Base-by-base conservation (phyloP, 164 flowering plant genomes). In the Amborella trichopoda region DNA sequence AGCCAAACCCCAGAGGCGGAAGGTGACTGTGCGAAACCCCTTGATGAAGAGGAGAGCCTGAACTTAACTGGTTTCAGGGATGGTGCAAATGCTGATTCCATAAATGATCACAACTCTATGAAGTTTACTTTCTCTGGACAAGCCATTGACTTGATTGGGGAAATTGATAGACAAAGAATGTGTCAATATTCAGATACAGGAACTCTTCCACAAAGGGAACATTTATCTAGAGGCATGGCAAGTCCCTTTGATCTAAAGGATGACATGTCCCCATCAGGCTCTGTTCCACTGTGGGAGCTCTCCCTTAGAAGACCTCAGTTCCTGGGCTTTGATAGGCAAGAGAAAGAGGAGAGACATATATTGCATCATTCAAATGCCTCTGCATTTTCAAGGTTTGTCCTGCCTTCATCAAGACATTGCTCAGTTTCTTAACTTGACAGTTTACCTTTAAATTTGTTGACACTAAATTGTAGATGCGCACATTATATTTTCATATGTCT, bases 131-230 rank as follows among this genome's bases (percentile, higher is more conserved):
- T 68, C 53, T 65, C 69, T 18, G 67, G 60, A 65, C 75, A 72
- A 61, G 83, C 80, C 55, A 83, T 75, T 40, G 93, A 87, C 67
- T 74, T 84, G 60, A 81, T 83, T 61, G 89, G 93, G 63, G 58
- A 75, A 40, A 76, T 71, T 57, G 72, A 66, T 57, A 73, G 55
- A 33, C 46, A 56, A 32, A 51, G 43, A 54, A 32, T 42, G 13
- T 13, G 33, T 53, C 22, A 30, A 23, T 36, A 14, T 36, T 21
- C 19, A 41, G 26, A 57, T 39, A 38, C 16, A 6, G 21, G 20
- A 9, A 22, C 8, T 22, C 16, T 38, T 22, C 6, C 11, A 6
- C 9, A 16, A 8, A 10, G 41, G 16, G 8, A 2, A 16, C 37
- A 20, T 46, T 24, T 40, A 4, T 30, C 23, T 30, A 44, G 20